These are phyloP conservation scores for Rubus idaeus DNA, from an alignment of 306 rosid species.

Conservation along the genomic window DNA sequence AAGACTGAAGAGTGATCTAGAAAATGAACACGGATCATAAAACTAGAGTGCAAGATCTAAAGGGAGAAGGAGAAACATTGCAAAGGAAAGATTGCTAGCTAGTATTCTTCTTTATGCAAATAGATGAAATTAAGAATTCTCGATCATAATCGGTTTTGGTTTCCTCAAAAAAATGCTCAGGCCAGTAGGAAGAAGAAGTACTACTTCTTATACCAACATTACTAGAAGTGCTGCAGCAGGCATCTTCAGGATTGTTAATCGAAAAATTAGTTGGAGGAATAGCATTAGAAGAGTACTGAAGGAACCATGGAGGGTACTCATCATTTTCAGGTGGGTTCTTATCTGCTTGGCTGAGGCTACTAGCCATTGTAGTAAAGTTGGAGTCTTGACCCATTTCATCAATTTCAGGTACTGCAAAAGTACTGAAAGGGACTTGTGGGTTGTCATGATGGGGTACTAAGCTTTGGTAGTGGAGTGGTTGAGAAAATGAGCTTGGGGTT, in stretches of 20 bases:
- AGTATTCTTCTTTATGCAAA: too few species aligned
- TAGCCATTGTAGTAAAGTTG: constrained; percentile 33
- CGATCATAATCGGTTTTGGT: too few species aligned
- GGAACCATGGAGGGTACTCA: constrained; percentile 40
- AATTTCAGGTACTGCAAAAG: constrained; percentile 33
- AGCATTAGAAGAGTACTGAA: constrained; percentile 25
- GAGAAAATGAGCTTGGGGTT: constrained; percentile 46
- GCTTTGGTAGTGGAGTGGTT: constrained; percentile 73
- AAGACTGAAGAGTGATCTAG: not conserved
- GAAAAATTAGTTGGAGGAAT: constrained; percentile 28
- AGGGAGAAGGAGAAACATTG: too few species aligned
- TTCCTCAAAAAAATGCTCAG: too few species aligned
- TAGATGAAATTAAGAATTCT: too few species aligned
- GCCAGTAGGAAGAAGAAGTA: too few species aligned
- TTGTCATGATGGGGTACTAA: constrained; percentile 35
- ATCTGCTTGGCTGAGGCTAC: constrained; percentile 43
- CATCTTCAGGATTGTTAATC: constrained; percentile 45
- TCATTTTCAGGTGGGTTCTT: constrained; percentile 18
- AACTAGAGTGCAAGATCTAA: too few species aligned
- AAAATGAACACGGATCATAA: not conserved
- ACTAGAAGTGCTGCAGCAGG: constrained; percentile 52
- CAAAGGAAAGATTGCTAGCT: too few species aligned
- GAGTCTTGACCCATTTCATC: constrained; percentile 39
- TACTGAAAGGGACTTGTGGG: constrained; percentile 71
- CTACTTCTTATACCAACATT: too few species aligned